These are phyloP conservation scores for Cymbopogon flexuosus DNA, from an alignment of 202 grass and related monocot species.

Conservation along the genomic window DNA sequence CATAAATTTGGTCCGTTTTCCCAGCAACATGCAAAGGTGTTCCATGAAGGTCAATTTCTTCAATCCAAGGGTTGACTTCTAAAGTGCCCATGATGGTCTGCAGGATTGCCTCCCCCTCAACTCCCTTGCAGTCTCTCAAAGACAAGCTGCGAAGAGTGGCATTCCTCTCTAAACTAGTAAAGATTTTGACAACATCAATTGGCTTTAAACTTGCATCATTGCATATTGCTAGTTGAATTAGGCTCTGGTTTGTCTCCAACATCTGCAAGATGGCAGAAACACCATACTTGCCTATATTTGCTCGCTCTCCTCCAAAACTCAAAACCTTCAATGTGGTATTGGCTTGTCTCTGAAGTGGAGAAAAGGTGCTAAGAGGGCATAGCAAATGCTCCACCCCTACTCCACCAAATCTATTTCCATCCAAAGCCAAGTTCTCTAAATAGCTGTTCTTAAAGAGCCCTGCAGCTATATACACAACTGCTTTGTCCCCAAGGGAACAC, in stretches of 20 bases:
- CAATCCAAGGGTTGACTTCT: slow-evolving; percentile 90
- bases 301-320: slow-evolving; percentile 59
- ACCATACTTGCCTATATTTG: slow-evolving; percentile 55
- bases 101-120: slow-evolving; percentile 65
- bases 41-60: slow-evolving; percentile 81
- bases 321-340: slow-evolving; percentile 69
- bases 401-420: slow-evolving; percentile 73
- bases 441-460: slow-evolving; percentile 84
- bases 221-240: slow-evolving; percentile 51
- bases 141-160: slow-evolving; percentile 55
- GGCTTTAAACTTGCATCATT: slow-evolving; percentile 65
- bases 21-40: slow-evolving; percentile 78
- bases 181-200: slow-evolving; percentile 73
- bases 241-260: slow-evolving; percentile 81
- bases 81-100: slow-evolving; percentile 70
- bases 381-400: slow-evolving; percentile 78
- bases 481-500: slow-evolving; percentile 70
- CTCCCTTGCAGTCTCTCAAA: slow-evolving; percentile 69
- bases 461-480: slow-evolving; percentile 83
- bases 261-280: slow-evolving; percentile 66
- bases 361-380: slow-evolving; percentile 84
- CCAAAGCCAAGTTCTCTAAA: slow-evolving; percentile 65
- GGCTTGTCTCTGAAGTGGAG: slow-evolving; percentile 76
- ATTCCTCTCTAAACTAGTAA: slow-evolving; percentile 76
- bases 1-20: slow-evolving; percentile 59